phyloP scores from a whole-genome alignment of 176 grass and related monocot species.

The Triticum urartu region DNA sequence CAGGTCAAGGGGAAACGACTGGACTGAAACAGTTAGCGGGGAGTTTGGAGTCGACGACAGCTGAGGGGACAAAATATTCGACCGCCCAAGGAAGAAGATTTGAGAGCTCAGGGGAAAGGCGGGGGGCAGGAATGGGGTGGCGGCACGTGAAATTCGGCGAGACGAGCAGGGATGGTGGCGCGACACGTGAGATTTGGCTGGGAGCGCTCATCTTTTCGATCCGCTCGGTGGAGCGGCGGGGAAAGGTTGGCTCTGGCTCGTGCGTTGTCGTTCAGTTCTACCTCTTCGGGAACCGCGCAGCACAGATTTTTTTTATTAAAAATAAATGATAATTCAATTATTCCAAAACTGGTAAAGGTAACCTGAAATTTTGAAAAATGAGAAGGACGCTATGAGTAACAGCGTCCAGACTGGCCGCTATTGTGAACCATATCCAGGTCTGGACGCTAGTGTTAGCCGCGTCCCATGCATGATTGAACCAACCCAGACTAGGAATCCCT shows the following conservation, averaged over 20 bases:
- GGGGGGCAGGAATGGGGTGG: background rate
- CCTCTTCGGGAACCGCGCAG: background rate
- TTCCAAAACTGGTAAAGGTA: too few relatives aligned
- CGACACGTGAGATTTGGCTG: conserved; percentile 32
- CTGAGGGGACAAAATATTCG: background rate
- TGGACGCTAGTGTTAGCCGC: too few relatives aligned
- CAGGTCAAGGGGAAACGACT: background rate
- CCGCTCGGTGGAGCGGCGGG: background rate
- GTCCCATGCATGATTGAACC: too few relatives aligned
- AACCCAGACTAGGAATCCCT: too few relatives aligned
- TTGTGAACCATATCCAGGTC: too few relatives aligned
- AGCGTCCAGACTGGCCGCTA: too few relatives aligned
- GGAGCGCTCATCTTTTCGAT: conserved; percentile 9
- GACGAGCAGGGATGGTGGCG: background rate
- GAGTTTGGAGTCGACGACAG: background rate
- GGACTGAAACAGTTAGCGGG: background rate
- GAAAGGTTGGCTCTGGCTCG: background rate
- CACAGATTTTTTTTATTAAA: too few relatives aligned
- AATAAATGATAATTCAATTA: too few relatives aligned
- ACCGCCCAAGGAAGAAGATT: background rate
- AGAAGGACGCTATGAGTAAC: too few relatives aligned
- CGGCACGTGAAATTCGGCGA: background rate
- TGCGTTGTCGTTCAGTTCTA: background rate
- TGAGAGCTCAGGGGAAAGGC: background rate
- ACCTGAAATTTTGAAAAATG: too few relatives aligned